These are phyloP conservation scores for Pilaira anomala DNA, from an alignment of 192 early-diverging fungal species.

Conservation along the genomic window DNA sequence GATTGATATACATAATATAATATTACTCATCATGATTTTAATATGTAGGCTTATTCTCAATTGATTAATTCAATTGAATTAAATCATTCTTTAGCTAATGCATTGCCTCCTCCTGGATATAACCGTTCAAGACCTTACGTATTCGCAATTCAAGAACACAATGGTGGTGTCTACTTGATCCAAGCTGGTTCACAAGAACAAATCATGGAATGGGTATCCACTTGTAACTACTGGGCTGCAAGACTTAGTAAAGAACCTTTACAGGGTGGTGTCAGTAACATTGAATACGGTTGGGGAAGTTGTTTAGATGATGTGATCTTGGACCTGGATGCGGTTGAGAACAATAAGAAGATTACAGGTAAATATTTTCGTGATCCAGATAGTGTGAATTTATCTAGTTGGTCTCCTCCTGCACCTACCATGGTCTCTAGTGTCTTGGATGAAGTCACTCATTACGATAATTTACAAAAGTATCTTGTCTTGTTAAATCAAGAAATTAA, in stretches of 20 bases:
- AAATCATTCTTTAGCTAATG: conserved; percentile 81
- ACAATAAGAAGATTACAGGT: conserved; percentile 21
- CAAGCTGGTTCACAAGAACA: conserved; percentile 69
- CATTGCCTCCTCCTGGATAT: conserved; percentile 84
- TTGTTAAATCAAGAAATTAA: conserved; percentile 67
- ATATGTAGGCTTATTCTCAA: conserved; percentile 34
- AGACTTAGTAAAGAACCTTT: conserved; percentile 87
- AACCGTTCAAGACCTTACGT: conserved; percentile 71
- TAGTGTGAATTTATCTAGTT: conserved; percentile 41
- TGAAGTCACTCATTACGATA: conserved; percentile 56
- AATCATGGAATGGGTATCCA: conserved; percentile 79
- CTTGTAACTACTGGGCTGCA: conserved; percentile 95
- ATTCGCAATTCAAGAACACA: conserved; percentile 80
- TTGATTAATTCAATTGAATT: conserved; percentile 50
- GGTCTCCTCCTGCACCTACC: conserved; percentile 48
- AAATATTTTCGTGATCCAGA: conserved; percentile 17
- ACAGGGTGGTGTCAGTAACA: conserved; percentile 80
- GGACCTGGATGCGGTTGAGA: conserved; percentile 26
- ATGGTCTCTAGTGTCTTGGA: conserved; percentile 37
- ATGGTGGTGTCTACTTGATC: conserved; percentile 89
- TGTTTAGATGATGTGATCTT: conserved; percentile 36
- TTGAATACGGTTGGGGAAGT: conserved; percentile 91
- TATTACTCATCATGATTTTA: background rate
- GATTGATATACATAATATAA: background rate
- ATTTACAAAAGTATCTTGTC: conserved; percentile 61